These are phyloP conservation scores for Vanrija sp. DNA, from an alignment of 1,284 basidiomycete species.

Conservation along the genomic window DNA sequence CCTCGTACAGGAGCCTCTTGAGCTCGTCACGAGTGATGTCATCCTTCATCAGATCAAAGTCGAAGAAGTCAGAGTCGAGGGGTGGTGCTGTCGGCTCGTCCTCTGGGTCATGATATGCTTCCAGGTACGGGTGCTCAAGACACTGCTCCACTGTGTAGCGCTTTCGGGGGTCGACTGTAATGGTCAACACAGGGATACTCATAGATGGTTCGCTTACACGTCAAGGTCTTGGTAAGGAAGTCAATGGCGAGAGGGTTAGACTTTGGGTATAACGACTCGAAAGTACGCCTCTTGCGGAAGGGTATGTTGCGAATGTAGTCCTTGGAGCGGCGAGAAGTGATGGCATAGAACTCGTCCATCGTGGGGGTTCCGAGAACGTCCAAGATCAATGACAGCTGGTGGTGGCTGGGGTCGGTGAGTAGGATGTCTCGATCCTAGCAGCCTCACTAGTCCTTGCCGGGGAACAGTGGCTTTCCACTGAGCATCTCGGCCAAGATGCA, in stretches of 20 bases:
- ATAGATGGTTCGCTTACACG: conserved; percentile 50
- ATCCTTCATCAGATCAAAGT: conserved; percentile 91
- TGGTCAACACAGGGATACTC: conserved; percentile 12
- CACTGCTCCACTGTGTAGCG: conserved; percentile 85
- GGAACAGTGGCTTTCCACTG: conserved; percentile 88
- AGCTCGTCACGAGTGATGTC: conserved; percentile 81
- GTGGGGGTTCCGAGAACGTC: conserved; percentile 90
- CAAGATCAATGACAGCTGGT: conserved; percentile 85
- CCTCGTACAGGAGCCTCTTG: conserved; percentile 61
- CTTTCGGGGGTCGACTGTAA: conserved; percentile 82
- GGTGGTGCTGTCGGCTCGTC: conserved; percentile 90
- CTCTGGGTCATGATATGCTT: conserved; percentile 82
- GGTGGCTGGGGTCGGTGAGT: conserved; percentile 57
- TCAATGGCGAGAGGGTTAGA: conserved; percentile 81
- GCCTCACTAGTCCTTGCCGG: conserved; percentile 77
- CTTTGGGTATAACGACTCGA: conserved; percentile 77
- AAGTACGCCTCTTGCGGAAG: conserved; percentile 76
- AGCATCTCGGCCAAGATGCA: conserved; percentile 98
- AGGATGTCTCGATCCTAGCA: conserved; percentile 12
- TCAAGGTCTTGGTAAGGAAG: conserved; percentile 85
- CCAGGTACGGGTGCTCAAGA: conserved; percentile 84
- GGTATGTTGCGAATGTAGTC: conserved; percentile 87
- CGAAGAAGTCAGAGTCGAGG: conserved; percentile 85
- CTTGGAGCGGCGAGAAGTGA: conserved; percentile 75
- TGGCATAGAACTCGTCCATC: conserved; percentile 85